A percentile compares a stretch with the other conserved stretches of the same genome.
Evolutionary conservation across 352 stramenopile species (phyloP).

Genomic region (Paralagenidium karlingii): DNA sequence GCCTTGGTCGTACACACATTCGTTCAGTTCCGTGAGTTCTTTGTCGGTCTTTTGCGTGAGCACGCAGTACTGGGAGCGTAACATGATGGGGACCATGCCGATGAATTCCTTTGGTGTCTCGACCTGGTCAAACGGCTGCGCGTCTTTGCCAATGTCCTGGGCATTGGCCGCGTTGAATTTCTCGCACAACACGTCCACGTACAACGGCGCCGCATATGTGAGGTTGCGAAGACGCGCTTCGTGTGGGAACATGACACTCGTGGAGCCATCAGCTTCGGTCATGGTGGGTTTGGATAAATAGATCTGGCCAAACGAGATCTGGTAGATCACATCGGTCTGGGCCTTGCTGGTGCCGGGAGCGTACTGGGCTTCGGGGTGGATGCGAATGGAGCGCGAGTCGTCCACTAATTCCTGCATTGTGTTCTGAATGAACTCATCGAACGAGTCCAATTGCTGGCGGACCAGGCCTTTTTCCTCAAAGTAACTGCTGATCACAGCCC

Average conservation of each 20-base stretch:
- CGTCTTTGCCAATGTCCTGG: constrained; percentile 13
- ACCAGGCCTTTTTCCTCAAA: constrained; percentile 99
- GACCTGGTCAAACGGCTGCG: constrained; percentile 80
- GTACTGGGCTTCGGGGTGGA: constrained; percentile 95
- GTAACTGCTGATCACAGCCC: constrained; percentile 98
- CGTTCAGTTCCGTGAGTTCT: constrained; percentile 89
- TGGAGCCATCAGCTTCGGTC: constrained; percentile 93
- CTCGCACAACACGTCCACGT: constrained; percentile 97
- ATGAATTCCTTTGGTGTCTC: constrained; percentile 92
- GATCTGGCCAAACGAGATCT: constrained; percentile 97
- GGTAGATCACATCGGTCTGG: constrained; percentile 87
- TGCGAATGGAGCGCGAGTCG: constrained; percentile 93
- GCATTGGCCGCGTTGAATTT: constrained; percentile 68
- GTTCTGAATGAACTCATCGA: constrained; percentile 99
- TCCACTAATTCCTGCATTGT: constrained; percentile 99
- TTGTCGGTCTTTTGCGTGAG: constrained; percentile 88
- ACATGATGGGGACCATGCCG: constrained; percentile 98
- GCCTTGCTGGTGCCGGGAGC: constrained; percentile 88
- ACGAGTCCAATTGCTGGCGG: constrained; percentile 99
- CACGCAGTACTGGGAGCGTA: constrained; percentile 94
- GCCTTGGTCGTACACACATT: constrained; percentile 99
- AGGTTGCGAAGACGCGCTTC: constrained; percentile 97
- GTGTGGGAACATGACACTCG: constrained; percentile 98
- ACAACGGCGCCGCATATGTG: constrained; percentile 98
- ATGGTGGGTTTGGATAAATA: constrained; percentile 97